Conservation (phyloP, 495 filamentous ascomycete species). For the Neurospora sp. region DNA sequence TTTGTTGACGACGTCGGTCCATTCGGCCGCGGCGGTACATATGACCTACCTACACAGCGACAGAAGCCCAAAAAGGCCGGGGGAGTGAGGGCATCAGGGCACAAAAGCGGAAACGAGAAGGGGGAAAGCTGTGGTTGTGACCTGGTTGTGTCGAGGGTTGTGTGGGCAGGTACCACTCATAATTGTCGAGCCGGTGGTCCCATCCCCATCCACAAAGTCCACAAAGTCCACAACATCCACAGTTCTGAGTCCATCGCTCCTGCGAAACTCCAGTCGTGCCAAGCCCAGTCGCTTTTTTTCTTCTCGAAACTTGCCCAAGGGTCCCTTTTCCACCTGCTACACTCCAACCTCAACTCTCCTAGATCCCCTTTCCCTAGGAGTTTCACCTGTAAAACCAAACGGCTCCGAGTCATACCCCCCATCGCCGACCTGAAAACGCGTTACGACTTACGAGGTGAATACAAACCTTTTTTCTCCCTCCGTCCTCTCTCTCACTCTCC, state of each 20-base stretch:
- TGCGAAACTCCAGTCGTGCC: not conserved
- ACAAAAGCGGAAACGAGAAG: not conserved
- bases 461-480: not conserved
- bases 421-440: not conserved
- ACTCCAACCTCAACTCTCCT: not conserved
- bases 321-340: not conserved
- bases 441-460: not conserved
- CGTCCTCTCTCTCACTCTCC: conserved; percentile 8
- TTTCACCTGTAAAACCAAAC: not conserved
- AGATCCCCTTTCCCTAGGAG: not conserved
- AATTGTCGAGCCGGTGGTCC: not conserved
- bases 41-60: not conserved
- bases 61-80: not conserved
- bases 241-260: not conserved
- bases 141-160: not conserved
- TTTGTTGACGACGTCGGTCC: not conserved
- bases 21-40: not conserved
- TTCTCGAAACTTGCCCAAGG: not conserved
- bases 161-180: not conserved
- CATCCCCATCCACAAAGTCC: not conserved
- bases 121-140: not conserved
- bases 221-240: not conserved
- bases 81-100: not conserved
- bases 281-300: not conserved
- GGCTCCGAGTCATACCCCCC: not conserved